These are phyloP conservation scores for Amanita rubescens DNA, from an alignment of 768 basidiomycete species.

Conservation along the genomic window DNA sequence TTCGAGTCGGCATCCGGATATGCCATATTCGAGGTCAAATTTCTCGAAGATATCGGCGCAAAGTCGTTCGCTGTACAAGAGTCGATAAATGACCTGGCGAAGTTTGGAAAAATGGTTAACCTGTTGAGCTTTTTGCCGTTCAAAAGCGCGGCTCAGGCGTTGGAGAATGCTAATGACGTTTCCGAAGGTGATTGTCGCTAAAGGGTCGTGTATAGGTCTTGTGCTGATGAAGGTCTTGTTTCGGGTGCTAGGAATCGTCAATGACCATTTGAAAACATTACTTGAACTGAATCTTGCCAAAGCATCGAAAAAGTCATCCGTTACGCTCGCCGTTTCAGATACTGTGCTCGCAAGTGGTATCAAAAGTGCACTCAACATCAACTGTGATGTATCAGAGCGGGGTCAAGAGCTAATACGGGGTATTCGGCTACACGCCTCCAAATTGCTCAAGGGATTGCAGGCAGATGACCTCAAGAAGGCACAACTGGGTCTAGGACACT, in stretches of 20 bases:
- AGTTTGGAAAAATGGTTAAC: slow-evolving; percentile 89
- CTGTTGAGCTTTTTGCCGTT: slow-evolving; percentile 90
- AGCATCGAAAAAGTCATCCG: slow-evolving; percentile 57
- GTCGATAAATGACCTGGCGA: slow-evolving; percentile 78
- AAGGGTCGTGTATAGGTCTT: neutral
- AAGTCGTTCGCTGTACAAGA: slow-evolving; percentile 74
- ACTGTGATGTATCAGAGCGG: slow-evolving; percentile 77
- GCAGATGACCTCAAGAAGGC: slow-evolving; percentile 85
- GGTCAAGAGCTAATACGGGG: slow-evolving; percentile 86
- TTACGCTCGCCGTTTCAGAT: slow-evolving; percentile 79
- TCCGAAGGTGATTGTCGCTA: slow-evolving; percentile 64
- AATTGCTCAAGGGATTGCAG: slow-evolving; percentile 84
- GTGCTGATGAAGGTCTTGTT: neutral
- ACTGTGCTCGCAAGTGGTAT: slow-evolving; percentile 68
- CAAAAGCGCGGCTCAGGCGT: slow-evolving; percentile 85
- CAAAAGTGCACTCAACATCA: slow-evolving; percentile 59
- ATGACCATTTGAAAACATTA: slow-evolving; percentile 74
- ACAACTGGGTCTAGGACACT: slow-evolving; percentile 95
- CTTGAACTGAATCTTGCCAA: slow-evolving; percentile 85
- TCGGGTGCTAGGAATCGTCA: slow-evolving; percentile 84
- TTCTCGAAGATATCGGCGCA: slow-evolving; percentile 81
- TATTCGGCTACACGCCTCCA: slow-evolving; percentile 84
- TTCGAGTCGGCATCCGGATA: slow-evolving; percentile 95
- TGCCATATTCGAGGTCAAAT: slow-evolving; percentile 84
- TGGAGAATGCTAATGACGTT: slow-evolving; percentile 94